phyloP scores from a whole-genome alignment of 2,329 filamentous ascomycete species.

The Byssochlamys sp. region DNA sequence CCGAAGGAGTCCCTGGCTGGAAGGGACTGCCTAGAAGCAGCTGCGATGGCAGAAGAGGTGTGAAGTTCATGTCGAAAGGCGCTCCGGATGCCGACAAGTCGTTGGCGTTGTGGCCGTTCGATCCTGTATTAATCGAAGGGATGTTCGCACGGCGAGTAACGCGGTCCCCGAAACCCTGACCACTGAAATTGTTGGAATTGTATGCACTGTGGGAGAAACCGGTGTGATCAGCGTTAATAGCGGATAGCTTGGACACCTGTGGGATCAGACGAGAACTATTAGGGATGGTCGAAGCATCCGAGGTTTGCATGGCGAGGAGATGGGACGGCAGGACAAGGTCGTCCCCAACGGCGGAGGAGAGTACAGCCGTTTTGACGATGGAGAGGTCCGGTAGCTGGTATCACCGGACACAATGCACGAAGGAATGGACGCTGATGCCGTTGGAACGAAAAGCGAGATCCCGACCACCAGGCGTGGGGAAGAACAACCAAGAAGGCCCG shows the following conservation, averaged over 20 bases:
- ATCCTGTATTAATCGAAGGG: slow-evolving; percentile 81
- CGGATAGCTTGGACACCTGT: slow-evolving; percentile 70
- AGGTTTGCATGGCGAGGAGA: slow-evolving; percentile 82
- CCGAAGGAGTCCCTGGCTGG: slow-evolving; percentile 83
- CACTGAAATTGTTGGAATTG: slow-evolving; percentile 62
- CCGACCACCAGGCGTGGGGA: slow-evolving; percentile 2
- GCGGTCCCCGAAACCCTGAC: slow-evolving; percentile 74
- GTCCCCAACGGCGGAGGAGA: slow-evolving; percentile 71
- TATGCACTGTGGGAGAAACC: slow-evolving; percentile 91
- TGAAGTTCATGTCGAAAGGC: slow-evolving; percentile 96
- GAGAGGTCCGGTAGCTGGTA: slow-evolving; percentile 9
- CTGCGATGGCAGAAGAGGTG: slow-evolving; percentile 86
- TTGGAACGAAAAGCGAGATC: slow-evolving; percentile 13
- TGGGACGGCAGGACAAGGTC: slow-evolving; percentile 72
- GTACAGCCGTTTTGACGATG: slow-evolving; percentile 67
- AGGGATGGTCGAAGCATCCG: slow-evolving; percentile 55
- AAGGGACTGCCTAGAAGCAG: slow-evolving; percentile 91
- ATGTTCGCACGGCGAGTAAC: slow-evolving; percentile 76
- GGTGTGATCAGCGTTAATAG: slow-evolving; percentile 60
- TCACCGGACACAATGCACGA: slow-evolving; percentile 16
- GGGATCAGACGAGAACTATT: slow-evolving; percentile 54
- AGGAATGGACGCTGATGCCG: slow-evolving; percentile 23
- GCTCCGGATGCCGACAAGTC: slow-evolving; percentile 82
- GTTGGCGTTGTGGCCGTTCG: slow-evolving; percentile 49
- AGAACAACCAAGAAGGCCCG: slow-evolving; percentile 1